Evolutionary conservation across 495 filamentous ascomycete species (phyloP), one percentile per base, ranked within the genome.

Genomic region (Lepraria neglecta): DNA sequence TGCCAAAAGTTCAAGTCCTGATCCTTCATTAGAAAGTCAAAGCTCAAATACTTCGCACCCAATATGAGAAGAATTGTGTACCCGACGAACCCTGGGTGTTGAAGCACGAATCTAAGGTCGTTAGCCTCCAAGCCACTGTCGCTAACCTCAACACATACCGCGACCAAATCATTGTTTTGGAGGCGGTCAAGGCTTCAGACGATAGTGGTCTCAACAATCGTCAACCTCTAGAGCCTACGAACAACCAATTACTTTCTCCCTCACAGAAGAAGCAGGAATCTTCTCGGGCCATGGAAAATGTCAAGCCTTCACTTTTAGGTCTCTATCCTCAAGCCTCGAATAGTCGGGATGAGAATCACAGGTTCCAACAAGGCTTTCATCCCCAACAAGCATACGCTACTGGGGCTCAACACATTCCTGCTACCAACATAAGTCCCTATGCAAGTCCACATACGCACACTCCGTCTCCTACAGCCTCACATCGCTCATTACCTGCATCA

Each of bases 111-210:
- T 56, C 63, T 1, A 66, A 60, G 35, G 53, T 62, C 12, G 51
- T 71, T 27, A 68, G 66, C 30, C 58, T 71, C 38, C 28, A 47
- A 6, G 28, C 46, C 38, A 53, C 59, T n/a, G 42, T 73, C 35
- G 64, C 59, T 42, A 58, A 65, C 11, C 55, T 69, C 3, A 65
- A 73, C 60, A 21, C 24, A 17, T 64, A 70, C 44, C 45, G 51
- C 9, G 73, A 75, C 55, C 64, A 69, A 14, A 30, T 74, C 33
- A 63, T 75, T 40, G 64, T 69, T 24, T 65, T 75, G 17, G 64
- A 65, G 35, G 72, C 73, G 10, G 35, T 69, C 12, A 64, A 69
- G 52, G 33, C 38, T 44, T 53, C 59, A 35, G 46, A 62, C 12
- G 27, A 33, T 5, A 28, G 44, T 17, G n/a, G 48, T 43, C 31